These are phyloP conservation scores for Apiospora sp. DNA, from an alignment of 2,329 filamentous ascomycete species.

Conservation along the genomic window DNA sequence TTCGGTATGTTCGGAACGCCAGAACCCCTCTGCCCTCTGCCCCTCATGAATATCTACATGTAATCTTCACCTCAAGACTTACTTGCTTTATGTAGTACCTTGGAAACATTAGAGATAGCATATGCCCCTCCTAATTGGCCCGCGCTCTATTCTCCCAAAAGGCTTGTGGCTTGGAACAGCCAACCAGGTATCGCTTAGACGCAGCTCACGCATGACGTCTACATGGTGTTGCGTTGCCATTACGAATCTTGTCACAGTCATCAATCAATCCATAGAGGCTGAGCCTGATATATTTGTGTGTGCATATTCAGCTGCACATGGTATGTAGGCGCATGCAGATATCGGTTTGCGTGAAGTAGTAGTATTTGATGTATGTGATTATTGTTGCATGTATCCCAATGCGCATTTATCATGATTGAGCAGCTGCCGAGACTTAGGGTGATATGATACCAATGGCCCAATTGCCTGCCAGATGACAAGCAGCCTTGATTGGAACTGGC, in stretches of 20 bases:
- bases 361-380: too few relatives aligned
- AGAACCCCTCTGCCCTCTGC: constrained; percentile 2
- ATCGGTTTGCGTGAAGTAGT: neutral
- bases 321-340: neutral
- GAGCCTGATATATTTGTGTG: neutral
- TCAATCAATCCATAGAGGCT: neutral
- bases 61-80: neutral
- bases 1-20: constrained; percentile 3
- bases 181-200: neutral
- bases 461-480: neutral
- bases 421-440: neutral
- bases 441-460: constrained; percentile 1
- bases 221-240: constrained; percentile 5
- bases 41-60: neutral
- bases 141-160: neutral
- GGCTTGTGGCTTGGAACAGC: neutral
- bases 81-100: neutral
- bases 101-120: neutral
- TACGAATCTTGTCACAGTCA: neutral
- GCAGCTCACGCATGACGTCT: constrained; percentile 6
- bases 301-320: neutral
- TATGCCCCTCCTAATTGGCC: neutral
- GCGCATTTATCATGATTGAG: neutral
- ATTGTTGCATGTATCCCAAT: neutral
- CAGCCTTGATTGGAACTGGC: neutral